A percentile compares a stretch with the other conserved stretches of the same genome.
These are phyloP conservation scores for Malus hybrid DNA, from an alignment of 331 rosid genomes.

Conservation along the genomic window DNA sequence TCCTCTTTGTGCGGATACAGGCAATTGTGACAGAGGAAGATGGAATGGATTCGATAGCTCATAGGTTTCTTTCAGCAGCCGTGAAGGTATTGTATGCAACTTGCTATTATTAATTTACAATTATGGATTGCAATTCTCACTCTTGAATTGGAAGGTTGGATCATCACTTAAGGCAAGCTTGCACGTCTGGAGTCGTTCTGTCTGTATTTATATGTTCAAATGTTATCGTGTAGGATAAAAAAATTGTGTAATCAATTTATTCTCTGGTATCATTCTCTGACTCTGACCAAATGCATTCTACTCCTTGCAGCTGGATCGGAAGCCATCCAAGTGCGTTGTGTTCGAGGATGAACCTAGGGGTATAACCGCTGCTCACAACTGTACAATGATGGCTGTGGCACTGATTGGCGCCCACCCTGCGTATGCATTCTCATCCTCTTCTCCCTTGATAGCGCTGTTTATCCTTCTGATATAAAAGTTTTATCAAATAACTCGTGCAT, in stretches of 20 bases:
- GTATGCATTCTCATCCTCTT: conserved; percentile 35
- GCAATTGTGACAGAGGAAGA: conserved; percentile 93
- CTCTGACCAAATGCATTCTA: conserved; percentile 2
- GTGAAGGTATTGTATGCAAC: conserved; percentile 52
- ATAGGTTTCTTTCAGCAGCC: conserved; percentile 96
- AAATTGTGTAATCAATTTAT: not conserved
- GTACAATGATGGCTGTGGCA: conserved; percentile 98
- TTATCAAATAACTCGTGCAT: not conserved
- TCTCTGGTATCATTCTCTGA: conserved; percentile 11
- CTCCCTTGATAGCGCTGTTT: not conserved
- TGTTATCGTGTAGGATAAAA: not conserved
- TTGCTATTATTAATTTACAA: not conserved
- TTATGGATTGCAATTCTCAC: not conserved
- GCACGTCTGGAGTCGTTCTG: not conserved
- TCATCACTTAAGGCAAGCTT: not conserved
- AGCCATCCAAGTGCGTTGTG: conserved; percentile 96
- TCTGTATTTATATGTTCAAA: not conserved
- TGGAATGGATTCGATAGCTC: conserved; percentile 99
- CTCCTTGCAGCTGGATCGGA: conserved; percentile 71
- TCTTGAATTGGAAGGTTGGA: not conserved
- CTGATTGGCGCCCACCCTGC: conserved; percentile 83
- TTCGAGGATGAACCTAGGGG: conserved; percentile 99
- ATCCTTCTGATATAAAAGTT: too few species aligned
- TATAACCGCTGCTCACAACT: conserved; percentile 94
- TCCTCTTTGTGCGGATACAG: conserved; percentile 32